Evolutionary conservation across 1,139 yeast species (phyloP).

Genomic region (Chernovozyma aurita): DNA sequence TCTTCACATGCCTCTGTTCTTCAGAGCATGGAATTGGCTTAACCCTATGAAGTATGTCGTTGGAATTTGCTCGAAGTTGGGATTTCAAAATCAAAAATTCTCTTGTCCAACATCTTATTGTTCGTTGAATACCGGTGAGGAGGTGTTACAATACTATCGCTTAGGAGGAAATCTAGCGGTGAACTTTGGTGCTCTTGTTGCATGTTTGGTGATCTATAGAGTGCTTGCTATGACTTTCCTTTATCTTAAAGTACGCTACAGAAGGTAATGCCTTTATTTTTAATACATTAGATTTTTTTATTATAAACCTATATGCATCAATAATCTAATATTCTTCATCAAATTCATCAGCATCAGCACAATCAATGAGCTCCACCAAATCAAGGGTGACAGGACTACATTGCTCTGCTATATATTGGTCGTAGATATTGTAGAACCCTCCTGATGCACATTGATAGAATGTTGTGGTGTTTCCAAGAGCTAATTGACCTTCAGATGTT

Average conservation of each 20-base stretch:
- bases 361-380: conserved; percentile 33
- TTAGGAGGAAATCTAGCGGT: conserved; percentile 27
- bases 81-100: conserved; percentile 30
- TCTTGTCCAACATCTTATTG: conserved; percentile 25
- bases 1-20: conserved; percentile 62
- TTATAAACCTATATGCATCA: neutral
- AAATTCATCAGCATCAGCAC: conserved; percentile 11
- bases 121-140: conserved; percentile 29
- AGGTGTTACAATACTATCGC: conserved; percentile 30
- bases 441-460: conserved; percentile 45
- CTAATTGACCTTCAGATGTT: conserved; percentile 32
- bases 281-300: neutral
- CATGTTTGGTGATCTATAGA: conserved; percentile 34
- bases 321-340: neutral
- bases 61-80: conserved; percentile 43
- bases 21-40: conserved; percentile 65
- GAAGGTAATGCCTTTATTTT: conserved; percentile 2
- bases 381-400: conserved; percentile 35
- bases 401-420: conserved; percentile 24
- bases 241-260: conserved; percentile 25
- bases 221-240: conserved; percentile 22
- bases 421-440: conserved; percentile 38
- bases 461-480: conserved; percentile 29
- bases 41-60: conserved; percentile 73
- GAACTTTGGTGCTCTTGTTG: conserved; percentile 32